These are phyloP conservation scores for Acarospora socialis DNA, from an alignment of 2,329 filamentous ascomycete genomes.

Conservation along the genomic window DNA sequence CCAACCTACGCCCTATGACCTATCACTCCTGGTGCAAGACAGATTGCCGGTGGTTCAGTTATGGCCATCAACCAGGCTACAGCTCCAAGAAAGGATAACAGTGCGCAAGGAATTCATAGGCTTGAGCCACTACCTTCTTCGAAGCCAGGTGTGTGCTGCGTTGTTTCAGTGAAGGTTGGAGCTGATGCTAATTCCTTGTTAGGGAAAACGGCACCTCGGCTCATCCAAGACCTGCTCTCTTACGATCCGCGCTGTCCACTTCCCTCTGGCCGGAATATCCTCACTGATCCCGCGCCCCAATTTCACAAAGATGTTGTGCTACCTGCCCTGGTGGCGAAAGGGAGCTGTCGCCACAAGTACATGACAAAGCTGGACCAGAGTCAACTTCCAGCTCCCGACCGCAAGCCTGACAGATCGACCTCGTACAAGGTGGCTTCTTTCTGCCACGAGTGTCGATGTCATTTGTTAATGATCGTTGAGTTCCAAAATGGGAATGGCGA, in stretches of 20 bases:
- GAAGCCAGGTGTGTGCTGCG: too few relatives aligned
- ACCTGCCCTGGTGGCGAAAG: conserved; percentile 17
- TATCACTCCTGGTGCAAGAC: too few relatives aligned
- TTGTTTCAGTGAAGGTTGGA: neutral
- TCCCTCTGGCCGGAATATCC: conserved; percentile 36
- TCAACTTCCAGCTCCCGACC: conserved; percentile 27
- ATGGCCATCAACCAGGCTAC: too few relatives aligned
- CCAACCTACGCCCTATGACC: too few relatives aligned
- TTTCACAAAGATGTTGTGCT: conserved; percentile 18
- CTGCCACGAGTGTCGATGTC: conserved; percentile 47
- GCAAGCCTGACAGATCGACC: conserved; percentile 24
- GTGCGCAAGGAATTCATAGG: too few relatives aligned
- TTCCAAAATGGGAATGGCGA: conserved; percentile 29
- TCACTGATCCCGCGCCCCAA: conserved; percentile 39
- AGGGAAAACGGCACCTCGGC: conserved; percentile 40
- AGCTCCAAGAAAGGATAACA: too few relatives aligned
- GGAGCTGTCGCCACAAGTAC: conserved; percentile 46
- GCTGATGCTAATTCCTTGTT: conserved; percentile 1
- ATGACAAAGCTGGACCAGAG: conserved; percentile 43
- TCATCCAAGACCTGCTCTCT: conserved; percentile 36
- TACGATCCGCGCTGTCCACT: conserved; percentile 37
- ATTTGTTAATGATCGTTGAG: conserved; percentile 44
- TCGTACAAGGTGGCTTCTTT: conserved; percentile 44
- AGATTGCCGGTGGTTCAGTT: too few relatives aligned
- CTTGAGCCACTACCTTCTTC: too few relatives aligned